A percentile compares a stretch with the other conserved stretches of the same genome.
phyloP scores from a whole-genome alignment of 129 eudicot genomes.

The Smallanthus sonchifolius region DNA sequence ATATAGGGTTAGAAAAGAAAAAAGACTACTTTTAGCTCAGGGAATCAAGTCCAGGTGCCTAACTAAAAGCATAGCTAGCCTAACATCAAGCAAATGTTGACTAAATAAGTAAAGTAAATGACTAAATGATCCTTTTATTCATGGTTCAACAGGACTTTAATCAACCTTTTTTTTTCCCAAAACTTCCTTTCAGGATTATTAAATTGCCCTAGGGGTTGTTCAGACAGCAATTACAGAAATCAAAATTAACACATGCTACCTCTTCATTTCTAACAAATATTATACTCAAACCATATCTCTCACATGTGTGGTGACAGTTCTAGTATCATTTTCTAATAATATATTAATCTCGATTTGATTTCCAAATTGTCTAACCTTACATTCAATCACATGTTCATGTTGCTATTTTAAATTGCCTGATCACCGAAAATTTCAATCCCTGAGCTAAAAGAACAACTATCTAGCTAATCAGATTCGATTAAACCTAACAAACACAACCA shows the following conservation, averaged over 20 bases:
- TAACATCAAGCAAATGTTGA: background rate
- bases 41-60: background rate
- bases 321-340: background rate
- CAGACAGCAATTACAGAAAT: constrained; percentile 7
- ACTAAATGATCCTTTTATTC: background rate
- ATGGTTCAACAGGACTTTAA: background rate
- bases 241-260: background rate
- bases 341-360: background rate
- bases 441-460: background rate
- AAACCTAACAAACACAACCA: constrained; percentile 3
- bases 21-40: background rate
- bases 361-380: background rate
- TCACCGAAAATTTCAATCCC: constrained; percentile 5
- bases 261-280: constrained; percentile 7
- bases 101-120: background rate
- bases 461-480: background rate
- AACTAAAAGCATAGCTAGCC: no score
- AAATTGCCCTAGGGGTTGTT: background rate
- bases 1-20: no score
- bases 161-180: constrained; percentile 3
- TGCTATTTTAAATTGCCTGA: background rate
- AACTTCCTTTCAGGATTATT: background rate
- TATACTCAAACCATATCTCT: background rate
- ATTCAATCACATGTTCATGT: constrained; percentile 3
- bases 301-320: constrained; percentile 1